A percentile compares a stretch with the other conserved stretches of the same genome.
Conservation (phyloP, 2,329 filamentous ascomycete species). For the Aureobasidium sp. region DNA sequence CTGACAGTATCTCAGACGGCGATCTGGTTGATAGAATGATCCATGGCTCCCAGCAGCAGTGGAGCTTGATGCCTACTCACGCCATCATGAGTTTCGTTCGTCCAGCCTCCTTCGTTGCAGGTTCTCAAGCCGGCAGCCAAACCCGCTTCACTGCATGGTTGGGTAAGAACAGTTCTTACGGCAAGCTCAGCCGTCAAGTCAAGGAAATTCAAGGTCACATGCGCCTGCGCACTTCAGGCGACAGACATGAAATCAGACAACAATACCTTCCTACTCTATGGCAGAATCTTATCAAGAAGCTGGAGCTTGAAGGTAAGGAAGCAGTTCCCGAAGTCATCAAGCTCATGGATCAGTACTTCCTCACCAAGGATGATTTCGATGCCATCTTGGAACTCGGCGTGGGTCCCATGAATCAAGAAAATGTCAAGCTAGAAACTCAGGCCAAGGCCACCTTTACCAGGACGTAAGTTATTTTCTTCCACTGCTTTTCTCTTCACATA, state of each 20-base stretch:
- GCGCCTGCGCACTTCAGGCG: conserved; percentile 81
- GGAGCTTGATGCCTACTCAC: conserved; percentile 95
- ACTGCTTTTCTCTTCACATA: no score
- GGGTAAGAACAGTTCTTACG: conserved; percentile 84
- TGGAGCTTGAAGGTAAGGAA: conserved; percentile 74
- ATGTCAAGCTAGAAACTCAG: conserved; percentile 70
- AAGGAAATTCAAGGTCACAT: conserved; percentile 97
- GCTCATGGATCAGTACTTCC: conserved; percentile 93
- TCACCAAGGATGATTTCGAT: conserved; percentile 93
- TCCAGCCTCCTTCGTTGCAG: conserved; percentile 79
- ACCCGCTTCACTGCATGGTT: conserved; percentile 86
- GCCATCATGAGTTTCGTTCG: conserved; percentile 91
- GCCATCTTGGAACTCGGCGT: conserved; percentile 85
- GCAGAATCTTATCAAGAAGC: conserved; percentile 64
- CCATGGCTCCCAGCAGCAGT: conserved; percentile 94
- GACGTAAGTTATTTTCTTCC: conserved; percentile 49
- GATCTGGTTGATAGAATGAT: conserved; percentile 98
- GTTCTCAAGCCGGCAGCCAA: conserved; percentile 56
- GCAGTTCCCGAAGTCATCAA: conserved; percentile 76
- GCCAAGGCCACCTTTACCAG: conserved; percentile 87
- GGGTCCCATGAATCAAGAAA: conserved; percentile 69
- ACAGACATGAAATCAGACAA: conserved; percentile 88
- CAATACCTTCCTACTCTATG: conserved; percentile 88
- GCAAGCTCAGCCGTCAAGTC: conserved; percentile 65
- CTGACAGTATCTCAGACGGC: conserved; percentile 93